Evolutionary conservation across 108 stramenopile genomes (phyloP).

Genomic region (Heterococcus sp.): DNA sequence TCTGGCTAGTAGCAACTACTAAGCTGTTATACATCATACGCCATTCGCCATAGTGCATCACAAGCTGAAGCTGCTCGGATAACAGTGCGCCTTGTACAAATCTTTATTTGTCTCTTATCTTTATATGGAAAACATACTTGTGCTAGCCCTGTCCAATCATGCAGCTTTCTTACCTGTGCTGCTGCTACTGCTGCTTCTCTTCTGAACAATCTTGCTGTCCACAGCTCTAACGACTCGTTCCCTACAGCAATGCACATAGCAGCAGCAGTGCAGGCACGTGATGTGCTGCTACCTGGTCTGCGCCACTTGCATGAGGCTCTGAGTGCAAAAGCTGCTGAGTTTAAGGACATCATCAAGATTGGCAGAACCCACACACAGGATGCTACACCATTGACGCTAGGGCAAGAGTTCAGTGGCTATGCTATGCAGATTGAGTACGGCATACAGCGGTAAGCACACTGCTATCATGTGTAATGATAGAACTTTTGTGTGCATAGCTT

Average conservation of each 20-base stretch:
- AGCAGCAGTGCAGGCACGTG: slow-evolving; percentile 61
- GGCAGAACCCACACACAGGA: slow-evolving; percentile 94
- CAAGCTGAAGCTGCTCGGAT: neutral
- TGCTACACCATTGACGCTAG: slow-evolving; percentile 94
- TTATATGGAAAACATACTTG: neutral
- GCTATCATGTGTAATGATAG: slow-evolving; percentile 67
- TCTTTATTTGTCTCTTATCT: neutral
- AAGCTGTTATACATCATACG: neutral
- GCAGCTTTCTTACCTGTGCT: too few species aligned
- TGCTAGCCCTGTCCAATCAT: too few species aligned
- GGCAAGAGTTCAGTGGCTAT: slow-evolving; percentile 95
- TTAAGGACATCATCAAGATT: slow-evolving; percentile 84
- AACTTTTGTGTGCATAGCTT: too few species aligned
- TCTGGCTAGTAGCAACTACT: neutral
- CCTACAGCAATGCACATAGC: slow-evolving; percentile 98
- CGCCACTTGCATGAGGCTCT: slow-evolving; percentile 67
- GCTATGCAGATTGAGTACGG: slow-evolving; percentile 84
- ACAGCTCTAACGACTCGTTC: slow-evolving; percentile 60
- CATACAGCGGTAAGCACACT: slow-evolving; percentile 50
- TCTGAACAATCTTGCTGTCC: too few species aligned
- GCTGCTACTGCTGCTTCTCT: too few species aligned
- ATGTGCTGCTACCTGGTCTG: slow-evolving; percentile 67
- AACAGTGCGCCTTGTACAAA: neutral
- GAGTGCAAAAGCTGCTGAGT: slow-evolving; percentile 68
- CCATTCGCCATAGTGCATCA: too few species aligned